A percentile compares a stretch with the other conserved stretches of the same genome.
These are phyloP conservation scores for Debaryomyces fabryi DNA, from an alignment of 1,139 yeast genomes.

Conservation along the genomic window DNA sequence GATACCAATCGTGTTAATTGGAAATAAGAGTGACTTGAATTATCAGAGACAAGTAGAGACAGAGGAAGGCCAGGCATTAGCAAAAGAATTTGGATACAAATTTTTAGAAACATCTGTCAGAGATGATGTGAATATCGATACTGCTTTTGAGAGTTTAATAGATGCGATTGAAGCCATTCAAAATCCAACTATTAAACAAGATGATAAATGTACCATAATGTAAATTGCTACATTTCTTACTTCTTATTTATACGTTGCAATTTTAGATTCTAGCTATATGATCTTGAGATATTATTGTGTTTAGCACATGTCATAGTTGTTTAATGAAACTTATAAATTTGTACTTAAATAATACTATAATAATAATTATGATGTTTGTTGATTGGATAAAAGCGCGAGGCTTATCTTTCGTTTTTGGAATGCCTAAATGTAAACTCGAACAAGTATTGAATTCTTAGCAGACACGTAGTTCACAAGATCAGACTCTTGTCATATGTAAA, in stretches of 20 bases:
- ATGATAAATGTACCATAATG: constrained; percentile 43
- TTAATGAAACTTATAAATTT: not conserved
- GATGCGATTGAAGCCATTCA: constrained; percentile 69
- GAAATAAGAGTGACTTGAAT: constrained; percentile 78
- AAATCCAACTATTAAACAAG: constrained; percentile 45
- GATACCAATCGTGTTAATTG: constrained; percentile 81
- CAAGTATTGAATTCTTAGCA: too few species aligned
- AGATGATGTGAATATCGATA: constrained; percentile 63
- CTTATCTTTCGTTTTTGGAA: not conserved
- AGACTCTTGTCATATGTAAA: too few species aligned
- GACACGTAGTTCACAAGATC: too few species aligned
- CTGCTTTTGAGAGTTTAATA: constrained; percentile 67
- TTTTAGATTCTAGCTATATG: not conserved
- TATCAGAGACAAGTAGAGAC: constrained; percentile 65
- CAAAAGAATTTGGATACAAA: constrained; percentile 62
- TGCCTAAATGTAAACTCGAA: not conserved
- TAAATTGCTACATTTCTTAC: constrained; percentile 14
- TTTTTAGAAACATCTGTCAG: constrained; percentile 88
- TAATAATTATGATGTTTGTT: not conserved
- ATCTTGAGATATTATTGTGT: not conserved
- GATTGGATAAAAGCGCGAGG: not conserved
- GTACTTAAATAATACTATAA: not conserved
- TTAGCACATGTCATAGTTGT: not conserved
- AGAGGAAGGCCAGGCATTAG: constrained; percentile 66
- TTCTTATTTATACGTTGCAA: not conserved